Conservation (phyloP, 768 basidiomycete species). For the Boletus coccyginus region DNA sequence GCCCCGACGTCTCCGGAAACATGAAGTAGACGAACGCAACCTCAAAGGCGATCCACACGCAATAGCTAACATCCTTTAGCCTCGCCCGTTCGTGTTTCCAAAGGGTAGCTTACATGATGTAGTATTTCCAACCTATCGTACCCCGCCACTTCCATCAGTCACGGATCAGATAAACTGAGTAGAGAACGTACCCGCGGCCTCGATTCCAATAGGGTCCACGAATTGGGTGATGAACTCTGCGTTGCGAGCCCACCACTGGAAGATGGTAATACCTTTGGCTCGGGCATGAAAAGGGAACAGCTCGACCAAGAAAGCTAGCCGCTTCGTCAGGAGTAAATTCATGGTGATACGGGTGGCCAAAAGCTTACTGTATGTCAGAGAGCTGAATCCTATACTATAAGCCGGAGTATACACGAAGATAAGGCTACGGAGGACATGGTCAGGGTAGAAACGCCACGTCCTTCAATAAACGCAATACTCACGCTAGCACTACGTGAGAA, state of each 20-base stretch:
- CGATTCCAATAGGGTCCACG: constrained; percentile 12
- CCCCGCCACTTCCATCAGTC: not conserved
- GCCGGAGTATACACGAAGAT: constrained; percentile 18
- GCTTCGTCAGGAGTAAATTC: not conserved
- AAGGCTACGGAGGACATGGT: not conserved
- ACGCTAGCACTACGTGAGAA: constrained; percentile 11
- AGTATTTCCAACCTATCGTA: constrained; percentile 9
- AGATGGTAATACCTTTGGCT: constrained; percentile 59
- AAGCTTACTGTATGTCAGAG: constrained; percentile 10
- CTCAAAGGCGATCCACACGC: not conserved
- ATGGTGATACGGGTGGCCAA: too few relatives aligned
- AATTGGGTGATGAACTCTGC: constrained; percentile 11
- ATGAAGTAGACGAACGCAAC: not conserved
- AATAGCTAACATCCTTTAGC: not conserved
- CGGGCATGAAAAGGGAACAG: constrained; percentile 63
- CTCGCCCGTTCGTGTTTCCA: not conserved
- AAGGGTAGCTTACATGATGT: not conserved
- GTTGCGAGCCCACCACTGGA: constrained; percentile 55
- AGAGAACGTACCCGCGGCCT: constrained; percentile 1
- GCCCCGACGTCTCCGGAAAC: too few relatives aligned
- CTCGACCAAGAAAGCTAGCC: constrained; percentile 43
- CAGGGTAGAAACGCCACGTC: not conserved
- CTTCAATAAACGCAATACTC: not conserved
- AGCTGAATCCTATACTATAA: constrained; percentile 13
- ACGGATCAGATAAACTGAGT: not conserved